Percentiles rank a stretch among this genome's conserved stretches.
Evolutionary conservation across 208 protist species (phyloP).

Genomic region (Balamuthia mandrillaris): DNA sequence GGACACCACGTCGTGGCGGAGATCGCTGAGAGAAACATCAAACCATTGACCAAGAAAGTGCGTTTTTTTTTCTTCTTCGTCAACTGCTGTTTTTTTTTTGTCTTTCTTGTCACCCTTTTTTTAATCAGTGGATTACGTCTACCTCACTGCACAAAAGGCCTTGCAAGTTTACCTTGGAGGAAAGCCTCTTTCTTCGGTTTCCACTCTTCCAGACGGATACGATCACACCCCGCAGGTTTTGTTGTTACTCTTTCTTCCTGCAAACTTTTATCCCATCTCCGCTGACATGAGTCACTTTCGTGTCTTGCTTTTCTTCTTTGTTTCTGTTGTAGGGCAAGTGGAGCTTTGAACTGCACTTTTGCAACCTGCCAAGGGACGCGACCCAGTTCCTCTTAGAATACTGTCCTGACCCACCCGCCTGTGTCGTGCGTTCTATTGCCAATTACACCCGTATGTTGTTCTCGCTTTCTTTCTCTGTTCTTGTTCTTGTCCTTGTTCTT

Average conservation of each 20-base stretch:
- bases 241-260: neutral
- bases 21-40: slow-evolving; percentile 24
- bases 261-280: neutral
- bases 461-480: neutral
- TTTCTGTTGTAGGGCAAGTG: neutral
- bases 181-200: neutral
- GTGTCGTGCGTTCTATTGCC: slow-evolving; percentile 25
- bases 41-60: neutral
- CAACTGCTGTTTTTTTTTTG: neutral
- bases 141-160: neutral
- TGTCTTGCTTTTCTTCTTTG: neutral
- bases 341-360: slow-evolving; percentile 14
- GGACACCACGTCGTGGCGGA: slow-evolving; percentile 41
- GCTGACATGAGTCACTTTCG: neutral
- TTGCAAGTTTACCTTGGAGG: neutral
- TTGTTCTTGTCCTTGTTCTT: neutral
- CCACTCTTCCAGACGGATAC: slow-evolving; percentile 34
- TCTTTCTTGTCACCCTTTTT: neutral
- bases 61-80: neutral
- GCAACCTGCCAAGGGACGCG: slow-evolving; percentile 28
- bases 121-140: no score
- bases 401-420: slow-evolving; percentile 30
- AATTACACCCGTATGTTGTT: slow-evolving; percentile 31
- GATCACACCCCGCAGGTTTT: slow-evolving; percentile 20
- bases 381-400: neutral